Evolutionary conservation across 164 flowering plant genomes (phyloP), one percentile per base, ranked within the genome.

Genomic region (Vitis rotundifolia): DNA sequence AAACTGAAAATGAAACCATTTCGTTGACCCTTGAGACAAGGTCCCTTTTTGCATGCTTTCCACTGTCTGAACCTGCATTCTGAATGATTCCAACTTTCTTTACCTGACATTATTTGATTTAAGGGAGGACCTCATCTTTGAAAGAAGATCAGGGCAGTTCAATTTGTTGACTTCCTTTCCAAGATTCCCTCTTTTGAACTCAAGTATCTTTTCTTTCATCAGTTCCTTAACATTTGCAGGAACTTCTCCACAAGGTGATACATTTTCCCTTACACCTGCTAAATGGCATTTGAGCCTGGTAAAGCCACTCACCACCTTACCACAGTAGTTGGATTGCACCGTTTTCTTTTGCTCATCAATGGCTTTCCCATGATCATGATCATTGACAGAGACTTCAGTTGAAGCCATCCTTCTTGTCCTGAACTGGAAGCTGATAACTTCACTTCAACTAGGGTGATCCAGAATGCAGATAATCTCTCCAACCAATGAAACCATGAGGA

Each of bases 271-370:
- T 9, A 82, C 58, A 48, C 88, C 81, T 47, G 80, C 91, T 9
- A 90, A 73, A 64, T 88, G 92, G 61, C 66, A 68, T 78, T 80
- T 84, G 1, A 90, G 84, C 31, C 89, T 89, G 53, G 7, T 57
- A n/a, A 71, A 78, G 0, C 87, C 83, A 68, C 73, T 63, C 22
- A 88, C 66, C 14, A 64, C 80, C 68, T 85, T 88, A 44, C 49
- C 74, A 74, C 91, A 88, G 54, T 88, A 83, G 8, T 79, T 84
- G 79, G 90, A 90, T 26, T 56, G 67, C 14, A 84, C 77, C 73
- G 72, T 84, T 53, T 11, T 55, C 63, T 72, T 82, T 15, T 65
- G 48, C 8, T 57, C 50, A 60, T 84, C 86, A 19, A 84, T n/a
- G 9, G 58, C 37, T 12, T 67, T 69, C 29, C 91, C 85, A 73